A percentile compares a stretch with the other conserved stretches of the same genome.
phyloP scores from a whole-genome alignment of 805 yeast species.

The Torulaspora delbrueckii region DNA sequence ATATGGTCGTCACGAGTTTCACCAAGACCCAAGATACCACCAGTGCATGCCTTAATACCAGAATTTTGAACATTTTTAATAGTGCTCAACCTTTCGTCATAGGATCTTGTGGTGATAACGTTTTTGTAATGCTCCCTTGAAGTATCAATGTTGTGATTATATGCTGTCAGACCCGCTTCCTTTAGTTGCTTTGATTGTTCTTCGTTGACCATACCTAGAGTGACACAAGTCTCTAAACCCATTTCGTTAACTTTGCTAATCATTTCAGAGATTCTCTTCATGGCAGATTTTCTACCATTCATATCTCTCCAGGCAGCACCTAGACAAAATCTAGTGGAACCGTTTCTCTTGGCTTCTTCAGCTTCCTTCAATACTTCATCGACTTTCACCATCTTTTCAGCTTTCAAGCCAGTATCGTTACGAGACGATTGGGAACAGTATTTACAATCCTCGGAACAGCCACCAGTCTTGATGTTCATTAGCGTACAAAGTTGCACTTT shows the following conservation, averaged over 20 bases:
- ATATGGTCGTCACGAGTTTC: conserved; percentile 69
- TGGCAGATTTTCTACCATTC: conserved; percentile 67
- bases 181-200: conserved; percentile 57
- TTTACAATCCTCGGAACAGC: conserved; percentile 77
- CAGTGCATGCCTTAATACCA: conserved; percentile 68
- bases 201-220: conserved; percentile 69
- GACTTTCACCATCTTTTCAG: conserved; percentile 55
- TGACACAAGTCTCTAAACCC: conserved; percentile 74
- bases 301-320: conserved; percentile 89
- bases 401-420: conserved; percentile 65
- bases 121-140: conserved; percentile 71
- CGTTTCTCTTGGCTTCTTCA: conserved; percentile 57
- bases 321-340: conserved; percentile 75
- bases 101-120: conserved; percentile 65
- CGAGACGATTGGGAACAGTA: conserved; percentile 75
- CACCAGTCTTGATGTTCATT: conserved; percentile 71
- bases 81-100: conserved; percentile 66
- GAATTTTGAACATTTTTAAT: conserved; percentile 58
- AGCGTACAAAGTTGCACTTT: conserved; percentile 74
- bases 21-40: conserved; percentile 76
- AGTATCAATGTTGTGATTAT: conserved; percentile 77
- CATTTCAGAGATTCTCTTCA: conserved; percentile 61
- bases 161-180: conserved; percentile 73
- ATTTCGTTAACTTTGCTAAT: conserved; percentile 56
- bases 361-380: conserved; percentile 66